A percentile compares a stretch with the other conserved stretches of the same genome.
Conservation (phyloP, 805 yeast species). For the Sugiyamaella chiloensis region DNA sequence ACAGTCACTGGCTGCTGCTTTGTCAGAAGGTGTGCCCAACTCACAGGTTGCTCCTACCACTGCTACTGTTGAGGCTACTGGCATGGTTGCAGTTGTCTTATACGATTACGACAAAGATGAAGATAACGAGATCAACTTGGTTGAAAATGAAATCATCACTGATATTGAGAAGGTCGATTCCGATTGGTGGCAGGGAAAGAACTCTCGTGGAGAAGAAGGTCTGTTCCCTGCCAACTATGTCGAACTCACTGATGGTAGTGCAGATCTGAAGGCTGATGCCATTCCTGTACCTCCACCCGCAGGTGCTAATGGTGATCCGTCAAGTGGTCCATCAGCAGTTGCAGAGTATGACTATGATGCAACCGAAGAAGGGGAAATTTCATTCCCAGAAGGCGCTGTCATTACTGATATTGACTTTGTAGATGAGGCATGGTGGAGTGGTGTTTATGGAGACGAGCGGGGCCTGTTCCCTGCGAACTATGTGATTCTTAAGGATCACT, state of each 20-base stretch:
- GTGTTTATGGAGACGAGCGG: constrained; percentile 70
- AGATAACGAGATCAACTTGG: constrained; percentile 67
- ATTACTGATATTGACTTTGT: constrained; percentile 82
- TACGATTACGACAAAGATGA: constrained; percentile 77
- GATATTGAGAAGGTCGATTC: constrained; percentile 68
- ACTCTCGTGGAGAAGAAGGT: constrained; percentile 70
- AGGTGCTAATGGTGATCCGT: constrained; percentile 19
- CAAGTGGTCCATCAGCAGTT: constrained; percentile 45
- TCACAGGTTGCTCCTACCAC: constrained; percentile 1
- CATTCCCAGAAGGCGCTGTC: constrained; percentile 77
- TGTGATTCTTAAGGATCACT: constrained; percentile 44
- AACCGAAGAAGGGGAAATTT: constrained; percentile 86
- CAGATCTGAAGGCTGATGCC: constrained; percentile 21
- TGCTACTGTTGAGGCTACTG: constrained; percentile 9
- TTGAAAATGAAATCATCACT: constrained; percentile 63
- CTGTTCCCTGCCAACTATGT: constrained; percentile 93
- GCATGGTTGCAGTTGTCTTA: constrained; percentile 65
- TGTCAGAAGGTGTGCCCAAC: constrained; percentile 22
- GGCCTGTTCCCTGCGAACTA: constrained; percentile 92
- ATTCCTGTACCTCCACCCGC: constrained; percentile 17
- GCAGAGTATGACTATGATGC: constrained; percentile 84
- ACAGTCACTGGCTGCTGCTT: constrained; percentile 20
- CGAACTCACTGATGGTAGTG: constrained; percentile 36
- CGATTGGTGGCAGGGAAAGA: constrained; percentile 90
- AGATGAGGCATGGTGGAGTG: constrained; percentile 98